Conservation (phyloP, 208 protist species). For the Leishmania tropica region DNA sequence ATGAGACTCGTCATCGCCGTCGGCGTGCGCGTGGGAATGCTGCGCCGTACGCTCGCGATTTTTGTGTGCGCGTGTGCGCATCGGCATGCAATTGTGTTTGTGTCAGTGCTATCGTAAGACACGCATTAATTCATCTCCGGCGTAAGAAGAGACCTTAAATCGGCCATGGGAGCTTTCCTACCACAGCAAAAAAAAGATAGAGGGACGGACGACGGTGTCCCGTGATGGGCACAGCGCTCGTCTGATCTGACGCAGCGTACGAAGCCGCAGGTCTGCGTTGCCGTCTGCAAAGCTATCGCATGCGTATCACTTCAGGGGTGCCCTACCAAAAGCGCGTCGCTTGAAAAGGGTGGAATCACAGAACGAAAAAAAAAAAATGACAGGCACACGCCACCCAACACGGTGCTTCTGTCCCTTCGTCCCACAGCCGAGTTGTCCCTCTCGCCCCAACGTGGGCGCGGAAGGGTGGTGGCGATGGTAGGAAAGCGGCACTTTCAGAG, state of each 20-base stretch:
- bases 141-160: constrained; percentile 3
- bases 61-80: background rate
- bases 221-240: background rate
- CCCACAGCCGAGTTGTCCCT: background rate
- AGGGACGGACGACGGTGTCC: background rate
- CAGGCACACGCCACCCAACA: background rate
- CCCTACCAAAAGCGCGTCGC: background rate
- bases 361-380: background rate
- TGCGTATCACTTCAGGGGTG: background rate
- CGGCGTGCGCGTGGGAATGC: background rate
- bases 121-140: background rate
- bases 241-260: background rate
- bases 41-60: background rate
- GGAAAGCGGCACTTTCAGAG: background rate
- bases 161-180: background rate
- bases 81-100: background rate
- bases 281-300: background rate
- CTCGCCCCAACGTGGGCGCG: background rate
- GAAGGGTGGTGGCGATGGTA: background rate
- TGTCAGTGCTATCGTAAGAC: background rate
- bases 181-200: background rate
- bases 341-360: background rate
- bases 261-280: background rate
- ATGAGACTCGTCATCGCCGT: background rate
- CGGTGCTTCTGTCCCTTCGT: background rate